Evolutionary conservation across 2,329 filamentous ascomycete species (phyloP), one percentile per base, ranked within the genome.

Genomic region (Cadophora sp.): DNA sequence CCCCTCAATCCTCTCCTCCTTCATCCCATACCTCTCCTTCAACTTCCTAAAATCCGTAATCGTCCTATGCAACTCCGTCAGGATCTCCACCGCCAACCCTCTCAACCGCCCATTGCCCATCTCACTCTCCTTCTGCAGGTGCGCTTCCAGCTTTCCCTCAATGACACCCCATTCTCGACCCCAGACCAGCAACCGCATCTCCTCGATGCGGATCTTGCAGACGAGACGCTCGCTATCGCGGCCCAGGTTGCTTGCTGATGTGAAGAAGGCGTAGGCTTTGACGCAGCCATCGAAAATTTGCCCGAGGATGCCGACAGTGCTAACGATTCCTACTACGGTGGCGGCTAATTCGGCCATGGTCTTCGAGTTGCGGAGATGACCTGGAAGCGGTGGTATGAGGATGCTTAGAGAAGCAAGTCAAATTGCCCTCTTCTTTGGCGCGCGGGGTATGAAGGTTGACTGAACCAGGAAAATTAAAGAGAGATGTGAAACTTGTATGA

Each of bases 171-270:
- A 84, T 70, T 83, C 80, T 37, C 82, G 75, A 22, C 82, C 82
- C 82, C 82, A 84, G 67, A 83, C 81, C 34, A 81, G 74, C 43
- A 84, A 77, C 4, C 82, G 79, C 81, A 82, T 83, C 79, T 84
- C 82, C 76, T 84, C 82, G 72, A 84, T 84, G 62, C 81, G 80
- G 65, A 84, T 80, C 72, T 84, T 84, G 76, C 82, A 83, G 53
- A 82, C 75, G 37, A 84, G 75, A 48, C 80, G 79, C 73, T 82
- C 80, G 68, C 78, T 79, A 73, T 84, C 81, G 26, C 74, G 74
- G 67, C 82, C 81, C n/a, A 83, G 75, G 58, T 82, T 79, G 50
- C 76, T 73, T 1, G 82, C 82, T 19, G 78, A 75, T 19, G 80
- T 80, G 74, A 84, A 84, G 77, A 81, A 80, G 31, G 77, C 75